These are phyloP conservation scores for Sporothrix sp. DNA, from an alignment of 2,329 filamentous ascomycete genomes.

Conservation along the genomic window DNA sequence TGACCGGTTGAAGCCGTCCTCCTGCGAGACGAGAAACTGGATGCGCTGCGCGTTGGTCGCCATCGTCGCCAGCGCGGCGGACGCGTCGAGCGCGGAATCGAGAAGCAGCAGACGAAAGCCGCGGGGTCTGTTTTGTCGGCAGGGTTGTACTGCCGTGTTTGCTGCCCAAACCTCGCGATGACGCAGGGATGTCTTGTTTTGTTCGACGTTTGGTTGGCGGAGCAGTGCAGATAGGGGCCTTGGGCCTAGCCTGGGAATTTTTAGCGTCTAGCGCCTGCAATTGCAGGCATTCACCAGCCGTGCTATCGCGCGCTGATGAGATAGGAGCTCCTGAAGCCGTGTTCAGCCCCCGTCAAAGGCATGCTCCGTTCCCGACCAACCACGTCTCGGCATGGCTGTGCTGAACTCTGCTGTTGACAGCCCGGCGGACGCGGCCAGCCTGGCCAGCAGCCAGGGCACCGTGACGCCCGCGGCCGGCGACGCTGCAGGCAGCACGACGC, in stretches of 20 bases:
- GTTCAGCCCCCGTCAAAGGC: no score
- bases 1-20: slow-evolving; percentile 17
- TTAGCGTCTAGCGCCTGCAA: slow-evolving; percentile 1
- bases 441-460: slow-evolving; percentile 16
- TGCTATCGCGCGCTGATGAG: background rate
- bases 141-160: background rate
- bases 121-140: background rate
- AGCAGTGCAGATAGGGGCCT: background rate
- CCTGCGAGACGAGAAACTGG: slow-evolving; percentile 16
- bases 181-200: slow-evolving; percentile 11
- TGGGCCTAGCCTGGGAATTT: background rate
- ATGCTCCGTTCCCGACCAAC: background rate
- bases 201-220: slow-evolving; percentile 1
- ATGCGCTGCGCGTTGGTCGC: slow-evolving; percentile 17
- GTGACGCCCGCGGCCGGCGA: slow-evolving; percentile 7
- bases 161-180: slow-evolving; percentile 9
- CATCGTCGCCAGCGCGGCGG: no score
- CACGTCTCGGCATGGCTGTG: slow-evolving; percentile 7
- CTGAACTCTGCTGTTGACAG: slow-evolving; percentile 7
- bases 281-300: background rate
- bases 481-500: background rate
- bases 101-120: background rate
- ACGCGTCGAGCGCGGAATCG: background rate
- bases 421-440: slow-evolving; percentile 14
- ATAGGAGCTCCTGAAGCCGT: background rate